A percentile compares a stretch with the other conserved stretches of the same genome.
phyloP scores from a whole-genome alignment of 371 early-diverging fungal genomes.

The Smittium mucronatum region DNA sequence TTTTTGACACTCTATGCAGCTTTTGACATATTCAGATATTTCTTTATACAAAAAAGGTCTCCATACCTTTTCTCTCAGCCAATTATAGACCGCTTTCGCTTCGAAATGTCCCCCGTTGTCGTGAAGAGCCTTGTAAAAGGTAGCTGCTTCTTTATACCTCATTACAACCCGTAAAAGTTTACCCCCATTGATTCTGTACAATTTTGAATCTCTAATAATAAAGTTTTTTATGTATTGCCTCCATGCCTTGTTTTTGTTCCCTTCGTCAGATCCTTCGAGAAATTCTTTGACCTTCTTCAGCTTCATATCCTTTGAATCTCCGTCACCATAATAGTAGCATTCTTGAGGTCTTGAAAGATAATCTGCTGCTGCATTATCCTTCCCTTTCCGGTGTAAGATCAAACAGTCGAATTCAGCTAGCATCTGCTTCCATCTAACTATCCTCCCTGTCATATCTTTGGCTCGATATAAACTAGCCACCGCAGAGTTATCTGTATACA shows the following conservation, averaged over 20 bases:
- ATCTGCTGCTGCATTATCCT: conserved; percentile 6
- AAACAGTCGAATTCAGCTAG: conserved; percentile 6
- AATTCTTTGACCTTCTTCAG: no score
- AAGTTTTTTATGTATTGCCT: no score
- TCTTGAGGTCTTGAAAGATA: background rate
- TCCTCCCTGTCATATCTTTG: conserved; percentile 8
- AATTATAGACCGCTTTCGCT: background rate
- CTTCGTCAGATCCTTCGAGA: no score
- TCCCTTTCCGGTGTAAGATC: conserved; percentile 4
- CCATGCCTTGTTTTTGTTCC: no score
- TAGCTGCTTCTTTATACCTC: no score
- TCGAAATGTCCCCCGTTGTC: background rate
- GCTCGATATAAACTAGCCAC: background rate
- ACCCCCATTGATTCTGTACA: no score
- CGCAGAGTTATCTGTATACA: conserved; percentile 8
- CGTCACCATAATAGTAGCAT: no score
- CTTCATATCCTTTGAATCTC: no score
- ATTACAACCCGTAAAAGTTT: no score
- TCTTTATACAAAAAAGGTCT: background rate
- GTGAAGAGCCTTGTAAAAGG: no score
- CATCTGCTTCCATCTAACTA: conserved; percentile 7
- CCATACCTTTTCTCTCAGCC: background rate
- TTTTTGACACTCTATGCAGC: background rate
- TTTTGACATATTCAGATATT: background rate
- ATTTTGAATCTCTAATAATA: no score